Percentiles rank a stretch among this genome's conserved stretches.
phyloP scores from a whole-genome alignment of 345 rosid genomes.

The Abelmoschus esculentus region DNA sequence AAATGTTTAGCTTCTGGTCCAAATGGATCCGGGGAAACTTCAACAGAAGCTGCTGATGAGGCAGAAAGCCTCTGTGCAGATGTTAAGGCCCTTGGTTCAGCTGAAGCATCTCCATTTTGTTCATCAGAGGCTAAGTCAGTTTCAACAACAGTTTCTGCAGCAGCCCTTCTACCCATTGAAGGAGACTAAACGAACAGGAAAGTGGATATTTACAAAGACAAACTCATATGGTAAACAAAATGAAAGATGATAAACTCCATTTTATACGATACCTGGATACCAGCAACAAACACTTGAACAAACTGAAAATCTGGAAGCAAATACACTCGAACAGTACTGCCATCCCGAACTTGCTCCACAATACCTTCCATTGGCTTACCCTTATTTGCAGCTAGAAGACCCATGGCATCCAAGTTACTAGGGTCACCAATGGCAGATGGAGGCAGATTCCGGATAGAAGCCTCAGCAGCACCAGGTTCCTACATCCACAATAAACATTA shows the following conservation, averaged over 20 bases:
- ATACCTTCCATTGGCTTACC: slow-evolving; percentile 6
- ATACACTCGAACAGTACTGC: slow-evolving; percentile 43
- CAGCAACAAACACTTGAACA: slow-evolving; percentile 95
- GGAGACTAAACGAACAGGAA: slow-evolving; percentile 50
- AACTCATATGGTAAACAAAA: neutral
- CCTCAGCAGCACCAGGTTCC: slow-evolving; percentile 55
- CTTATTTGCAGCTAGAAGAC: slow-evolving; percentile 34
- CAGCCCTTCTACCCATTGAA: slow-evolving; percentile 71
- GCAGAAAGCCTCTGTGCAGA: slow-evolving; percentile 89
- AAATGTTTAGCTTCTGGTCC: no score
- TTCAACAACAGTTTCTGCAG: slow-evolving; percentile 41
- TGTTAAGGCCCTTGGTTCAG: slow-evolving; percentile 59
- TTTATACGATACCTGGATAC: slow-evolving; percentile 60
- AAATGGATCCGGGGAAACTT: no score
- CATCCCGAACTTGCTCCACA: slow-evolving; percentile 12
- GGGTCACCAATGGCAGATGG: slow-evolving; percentile 93
- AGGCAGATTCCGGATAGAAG: slow-evolving; percentile 71
- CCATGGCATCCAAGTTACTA: slow-evolving; percentile 25
- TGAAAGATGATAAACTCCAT: neutral
- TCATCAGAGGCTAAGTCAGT: slow-evolving; percentile 40
- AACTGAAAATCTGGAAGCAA: slow-evolving; percentile 95
- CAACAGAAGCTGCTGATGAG: no score
- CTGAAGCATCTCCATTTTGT: slow-evolving; percentile 55
- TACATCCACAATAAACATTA: slow-evolving; percentile 19
- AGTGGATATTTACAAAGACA: neutral